phyloP scores from a whole-genome alignment of 2,329 filamentous ascomycete species.

The Pyrenophora teres region DNA sequence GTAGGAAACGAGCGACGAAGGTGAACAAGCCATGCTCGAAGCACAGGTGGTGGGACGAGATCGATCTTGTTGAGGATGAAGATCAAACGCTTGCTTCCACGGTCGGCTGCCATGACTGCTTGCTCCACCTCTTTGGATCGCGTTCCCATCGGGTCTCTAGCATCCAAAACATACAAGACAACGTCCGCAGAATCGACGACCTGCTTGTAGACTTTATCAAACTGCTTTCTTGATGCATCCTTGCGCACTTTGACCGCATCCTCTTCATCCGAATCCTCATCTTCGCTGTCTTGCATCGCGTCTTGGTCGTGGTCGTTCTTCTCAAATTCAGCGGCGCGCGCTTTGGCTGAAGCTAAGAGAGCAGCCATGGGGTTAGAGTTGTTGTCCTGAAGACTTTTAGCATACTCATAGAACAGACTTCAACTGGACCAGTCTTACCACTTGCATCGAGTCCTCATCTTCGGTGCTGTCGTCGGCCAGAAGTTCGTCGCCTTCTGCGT shows the following conservation, averaged over 20 bases:
- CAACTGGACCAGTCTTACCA: constrained; percentile 39
- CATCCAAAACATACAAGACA: constrained; percentile 89
- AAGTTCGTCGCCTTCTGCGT: constrained; percentile 60
- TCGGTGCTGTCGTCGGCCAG: constrained; percentile 55
- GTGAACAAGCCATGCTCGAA: constrained; percentile 83
- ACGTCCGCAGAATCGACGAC: constrained; percentile 90
- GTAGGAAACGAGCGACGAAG: constrained; percentile 90
- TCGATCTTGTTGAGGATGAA: constrained; percentile 96
- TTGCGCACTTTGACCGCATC: constrained; percentile 41
- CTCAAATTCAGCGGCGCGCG: constrained; percentile 77
- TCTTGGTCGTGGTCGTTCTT: constrained; percentile 64
- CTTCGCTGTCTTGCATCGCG: constrained; percentile 62
- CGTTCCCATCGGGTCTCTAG: constrained; percentile 87
- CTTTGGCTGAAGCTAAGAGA: constrained; percentile 81
- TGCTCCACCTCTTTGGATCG: constrained; percentile 89
- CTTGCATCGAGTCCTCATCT: constrained; percentile 63
- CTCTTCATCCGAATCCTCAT: constrained; percentile 53
- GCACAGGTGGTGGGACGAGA: constrained; percentile 77
- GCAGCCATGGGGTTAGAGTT: constrained; percentile 88
- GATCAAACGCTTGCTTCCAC: constrained; percentile 83
- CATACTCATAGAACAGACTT: not conserved
- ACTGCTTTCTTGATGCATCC: constrained; percentile 79
- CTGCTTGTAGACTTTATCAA: constrained; percentile 95
- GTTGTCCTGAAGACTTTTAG: constrained; percentile 57
- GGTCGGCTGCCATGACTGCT: constrained; percentile 85